Conservation (phyloP, 2,329 filamentous ascomycete species). For the Ophiostoma himal-ulmi region DNA sequence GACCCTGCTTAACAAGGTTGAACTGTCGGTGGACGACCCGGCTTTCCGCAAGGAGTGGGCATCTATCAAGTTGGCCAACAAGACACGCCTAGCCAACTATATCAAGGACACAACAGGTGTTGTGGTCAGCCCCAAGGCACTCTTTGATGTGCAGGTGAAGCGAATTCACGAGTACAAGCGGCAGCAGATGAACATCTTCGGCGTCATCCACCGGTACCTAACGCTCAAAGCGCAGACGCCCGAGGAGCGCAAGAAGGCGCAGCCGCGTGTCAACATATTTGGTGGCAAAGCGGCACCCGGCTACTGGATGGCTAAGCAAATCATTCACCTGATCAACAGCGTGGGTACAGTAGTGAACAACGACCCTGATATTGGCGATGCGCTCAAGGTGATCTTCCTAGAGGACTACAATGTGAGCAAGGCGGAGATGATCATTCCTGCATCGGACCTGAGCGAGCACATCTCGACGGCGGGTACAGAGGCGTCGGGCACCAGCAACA, state of each 20-base stretch:
- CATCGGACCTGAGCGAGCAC: constrained; percentile 94
- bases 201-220: constrained; percentile 91
- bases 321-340: constrained; percentile 93
- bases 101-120: constrained; percentile 78
- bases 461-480: constrained; percentile 98
- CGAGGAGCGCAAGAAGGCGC: constrained; percentile 78
- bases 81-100: constrained; percentile 82
- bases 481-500: constrained; percentile 85
- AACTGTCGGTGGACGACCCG: constrained; percentile 77
- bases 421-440: constrained; percentile 91
- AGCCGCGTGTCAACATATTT: constrained; percentile 89
- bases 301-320: constrained; percentile 99
- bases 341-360: constrained; percentile 88
- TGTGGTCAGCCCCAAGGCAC: constrained; percentile 74
- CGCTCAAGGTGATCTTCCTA: constrained; percentile 94
- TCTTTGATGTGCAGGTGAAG: constrained; percentile 98
- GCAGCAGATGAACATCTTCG: constrained; percentile 98
- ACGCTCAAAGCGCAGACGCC: constrained; percentile 77
- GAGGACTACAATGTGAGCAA: constrained; percentile 99
- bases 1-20: constrained; percentile 77
- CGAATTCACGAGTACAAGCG: constrained; percentile 99
- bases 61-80: constrained; percentile 95
- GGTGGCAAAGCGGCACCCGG: constrained; percentile 96
- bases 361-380: constrained; percentile 83
- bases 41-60: constrained; percentile 91